Evolutionary conservation across 441 rosid species (phyloP), one percentile per base, ranked within the genome.

Genomic region (Hura crepitans): DNA sequence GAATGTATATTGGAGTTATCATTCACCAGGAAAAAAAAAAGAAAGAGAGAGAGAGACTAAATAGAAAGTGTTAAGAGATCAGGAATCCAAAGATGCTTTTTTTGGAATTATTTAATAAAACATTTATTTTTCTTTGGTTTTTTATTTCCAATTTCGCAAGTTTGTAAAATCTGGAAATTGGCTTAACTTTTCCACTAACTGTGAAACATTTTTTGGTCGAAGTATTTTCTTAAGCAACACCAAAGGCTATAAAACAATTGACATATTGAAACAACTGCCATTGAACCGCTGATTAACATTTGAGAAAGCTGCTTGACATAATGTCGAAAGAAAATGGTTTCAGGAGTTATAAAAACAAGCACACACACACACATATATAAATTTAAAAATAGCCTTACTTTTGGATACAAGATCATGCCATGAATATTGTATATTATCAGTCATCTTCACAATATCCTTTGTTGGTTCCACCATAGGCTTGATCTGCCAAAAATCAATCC

Each of bases 401-500:
- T 77, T 76, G 55, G 98, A 96, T 65, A 96, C 94, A 79, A 96
- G 74, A 85, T 96, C 99, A 84, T 96, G 99, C 99, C 99, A 96
- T 50, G 99, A 96, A 75, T 96, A 96, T 59, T 68, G 53, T 67
- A 96, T 65, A 72, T 72, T 35, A 76, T 81, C 77, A 7, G 79
- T 72, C 85, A 82, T 83, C 7, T 18, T 9, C 66, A 89, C 81
- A 70, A 96, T 83, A 62, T 20, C 50, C 83, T 65, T 79, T 77
- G 99, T 96, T 47, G 99, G 99, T 64, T 81, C 53, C 74, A 90
- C 99, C 70, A 96, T 78, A 12, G 99, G 99, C 83, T 72, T 70
- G 80, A 96, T 96, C 99, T 96, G 89, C 81, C 77, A 76, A 79
- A 71, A 70, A 53, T 53, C 62, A 68, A 62, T 22, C 25, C 66